phyloP scores from a whole-genome alignment of 805 yeast species.

The Kuraishia cidri region DNA sequence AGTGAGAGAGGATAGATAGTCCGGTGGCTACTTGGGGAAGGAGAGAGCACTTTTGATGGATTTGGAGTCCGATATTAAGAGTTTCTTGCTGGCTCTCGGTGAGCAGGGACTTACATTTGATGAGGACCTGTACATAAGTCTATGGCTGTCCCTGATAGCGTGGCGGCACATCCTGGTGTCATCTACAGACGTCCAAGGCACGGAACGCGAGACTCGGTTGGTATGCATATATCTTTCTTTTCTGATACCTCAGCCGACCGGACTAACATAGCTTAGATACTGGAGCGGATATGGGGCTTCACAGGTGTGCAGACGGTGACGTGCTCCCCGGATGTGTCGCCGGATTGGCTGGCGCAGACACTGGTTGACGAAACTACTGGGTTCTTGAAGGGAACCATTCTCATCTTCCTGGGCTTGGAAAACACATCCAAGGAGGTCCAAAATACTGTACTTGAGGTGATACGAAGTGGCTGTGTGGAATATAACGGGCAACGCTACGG shows the following conservation, averaged over 20 bases:
- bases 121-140: constrained; percentile 10
- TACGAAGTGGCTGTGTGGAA: not conserved
- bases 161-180: constrained; percentile 16
- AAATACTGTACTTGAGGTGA: not conserved
- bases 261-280: too few species aligned
- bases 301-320: not conserved
- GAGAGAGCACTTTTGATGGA: not conserved
- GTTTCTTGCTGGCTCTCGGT: not conserved
- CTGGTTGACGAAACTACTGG: not conserved
- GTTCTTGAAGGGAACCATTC: not conserved
- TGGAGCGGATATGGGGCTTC: constrained; percentile 7
- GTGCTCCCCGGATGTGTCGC: not conserved
- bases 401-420: not conserved
- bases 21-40: not conserved
- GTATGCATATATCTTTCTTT: not conserved
- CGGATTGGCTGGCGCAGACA: not conserved
- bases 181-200: constrained; percentile 8
- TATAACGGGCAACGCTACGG: not conserved
- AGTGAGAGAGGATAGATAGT: too few species aligned
- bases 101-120: constrained; percentile 7
- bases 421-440: not conserved
- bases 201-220: constrained; percentile 8
- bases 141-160: constrained; percentile 15
- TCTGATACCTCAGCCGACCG: too few species aligned
- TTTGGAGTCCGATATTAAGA: not conserved